Conservation (phyloP, 441 rosid genomes). For the Arabidopsis hybrid region DNA sequence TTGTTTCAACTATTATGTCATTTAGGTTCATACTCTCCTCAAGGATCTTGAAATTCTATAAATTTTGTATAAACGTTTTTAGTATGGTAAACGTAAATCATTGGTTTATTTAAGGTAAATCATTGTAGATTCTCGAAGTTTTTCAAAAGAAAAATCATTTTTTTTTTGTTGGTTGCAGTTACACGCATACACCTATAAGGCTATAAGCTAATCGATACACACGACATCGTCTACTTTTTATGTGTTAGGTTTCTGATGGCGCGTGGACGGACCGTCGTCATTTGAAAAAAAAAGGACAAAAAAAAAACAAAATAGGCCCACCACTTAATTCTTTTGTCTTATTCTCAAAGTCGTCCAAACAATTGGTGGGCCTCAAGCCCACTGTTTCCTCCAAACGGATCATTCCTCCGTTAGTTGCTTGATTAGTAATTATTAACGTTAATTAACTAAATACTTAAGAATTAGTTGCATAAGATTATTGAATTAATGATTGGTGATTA, state of each 20-base stretch:
- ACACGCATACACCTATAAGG: slow-evolving; percentile 36
- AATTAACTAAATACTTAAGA: neutral
- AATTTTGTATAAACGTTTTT: neutral
- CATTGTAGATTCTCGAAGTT: neutral
- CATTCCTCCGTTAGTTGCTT: slow-evolving; percentile 26
- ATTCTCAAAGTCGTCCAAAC: slow-evolving; percentile 15
- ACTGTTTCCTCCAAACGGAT: slow-evolving; percentile 23
- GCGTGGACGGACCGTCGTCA: slow-evolving; percentile 31
- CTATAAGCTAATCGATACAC: slow-evolving; percentile 16
- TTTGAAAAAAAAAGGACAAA: neutral
- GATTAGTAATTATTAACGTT: neutral
- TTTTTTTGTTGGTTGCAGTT: neutral
- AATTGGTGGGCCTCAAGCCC: slow-evolving; percentile 40
- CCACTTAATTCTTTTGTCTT: slow-evolving; percentile 35
- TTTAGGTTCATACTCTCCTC: neutral
- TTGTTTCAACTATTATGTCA: neutral
- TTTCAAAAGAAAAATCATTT: too few species aligned
- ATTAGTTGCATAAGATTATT: neutral
- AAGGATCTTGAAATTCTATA: neutral
- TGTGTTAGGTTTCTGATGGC: slow-evolving; percentile 24
- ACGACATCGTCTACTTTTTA: slow-evolving; percentile 21
- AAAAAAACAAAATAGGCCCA: slow-evolving; percentile 18
- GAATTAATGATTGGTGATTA: slow-evolving; percentile 29
- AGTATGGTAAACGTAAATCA: neutral
- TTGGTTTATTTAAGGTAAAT: too few species aligned